Evolutionary conservation across 75 land plant genomes (phyloP), one percentile per base, ranked within the genome.

Genomic region (Cryptomeria japonica): DNA sequence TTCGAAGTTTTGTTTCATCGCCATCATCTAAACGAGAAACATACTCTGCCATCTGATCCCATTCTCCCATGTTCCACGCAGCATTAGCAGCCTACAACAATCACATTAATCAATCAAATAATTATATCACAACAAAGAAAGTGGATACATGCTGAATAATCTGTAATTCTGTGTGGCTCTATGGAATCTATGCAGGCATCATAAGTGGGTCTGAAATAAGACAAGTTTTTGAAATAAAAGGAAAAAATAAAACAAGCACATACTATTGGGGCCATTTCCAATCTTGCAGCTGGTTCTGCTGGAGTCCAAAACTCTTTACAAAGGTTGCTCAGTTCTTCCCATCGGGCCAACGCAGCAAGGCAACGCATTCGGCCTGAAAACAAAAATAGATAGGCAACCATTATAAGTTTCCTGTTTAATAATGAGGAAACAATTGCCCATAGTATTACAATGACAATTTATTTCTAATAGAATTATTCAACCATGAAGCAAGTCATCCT

Each of bases 51-150:
- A 98, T 98, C 84, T 95, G 98, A 87, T 98, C 99, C 99, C 99
- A 98, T 82, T 98, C 96, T 28, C 99, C 99, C 99, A 98, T 97
- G 75, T 98, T 97, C 99, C 99, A 98, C 9, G 99, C 99, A 93
- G 99, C 99, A 94, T 86, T 95, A 44, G 99, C 99, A 91, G 99
- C 99, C 99, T 98, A 88, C 36, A 58, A 88, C 19, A 87, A 73
- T 32, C 7, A 84, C 4, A 22, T 84, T 16, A 85, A n/a, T 56
- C 70, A 70, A 55, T 36, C 85, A 89, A 82, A 31, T 4, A 46
- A 46, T 46, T 46, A 28, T 64, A 80, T 51, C 46, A 34, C 61
- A 32, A 83, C 3, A 22, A 13, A 13, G 12, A 37, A 22, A 46
- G 75, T 13, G 42, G 84, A 31, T 32, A 32, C 73, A 25, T 10